Evolutionary conservation across 768 basidiomycete species (phyloP).

Genomic region (Sutorius australiensis): DNA sequence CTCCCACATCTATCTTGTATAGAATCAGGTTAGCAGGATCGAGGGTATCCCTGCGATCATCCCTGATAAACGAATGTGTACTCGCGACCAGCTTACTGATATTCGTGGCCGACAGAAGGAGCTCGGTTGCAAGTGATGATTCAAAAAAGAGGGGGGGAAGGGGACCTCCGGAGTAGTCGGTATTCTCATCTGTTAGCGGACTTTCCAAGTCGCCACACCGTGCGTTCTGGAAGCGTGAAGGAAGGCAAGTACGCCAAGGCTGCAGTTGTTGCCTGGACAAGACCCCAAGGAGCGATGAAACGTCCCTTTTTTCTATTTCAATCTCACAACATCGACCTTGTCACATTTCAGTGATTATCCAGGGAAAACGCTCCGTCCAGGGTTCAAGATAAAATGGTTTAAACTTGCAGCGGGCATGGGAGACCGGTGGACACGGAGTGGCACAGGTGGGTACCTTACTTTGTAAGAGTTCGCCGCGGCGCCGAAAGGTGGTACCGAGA

Average conservation of each 20-base stretch:
- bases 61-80: too few relatives aligned
- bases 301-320: background rate
- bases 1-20: background rate
- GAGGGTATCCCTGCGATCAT: background rate
- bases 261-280: background rate
- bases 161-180: background rate
- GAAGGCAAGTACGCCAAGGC: background rate
- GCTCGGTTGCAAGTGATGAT: background rate
- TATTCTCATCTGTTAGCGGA: conserved; percentile 6
- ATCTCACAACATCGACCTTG: background rate
- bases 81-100: too few relatives aligned
- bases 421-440: conserved; percentile 1
- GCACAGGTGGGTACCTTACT: background rate
- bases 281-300: background rate
- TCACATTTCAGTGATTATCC: background rate
- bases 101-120: background rate
- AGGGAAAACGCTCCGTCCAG: background rate
- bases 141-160: background rate
- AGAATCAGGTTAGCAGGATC: background rate
- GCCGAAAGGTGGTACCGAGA: background rate
- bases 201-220: background rate
- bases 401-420: background rate
- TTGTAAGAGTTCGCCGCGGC: background rate
- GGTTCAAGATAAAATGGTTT: background rate
- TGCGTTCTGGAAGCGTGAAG: background rate